These are phyloP conservation scores for Tubosaeta sp. DNA, from an alignment of 768 basidiomycete genomes.

Conservation along the genomic window DNA sequence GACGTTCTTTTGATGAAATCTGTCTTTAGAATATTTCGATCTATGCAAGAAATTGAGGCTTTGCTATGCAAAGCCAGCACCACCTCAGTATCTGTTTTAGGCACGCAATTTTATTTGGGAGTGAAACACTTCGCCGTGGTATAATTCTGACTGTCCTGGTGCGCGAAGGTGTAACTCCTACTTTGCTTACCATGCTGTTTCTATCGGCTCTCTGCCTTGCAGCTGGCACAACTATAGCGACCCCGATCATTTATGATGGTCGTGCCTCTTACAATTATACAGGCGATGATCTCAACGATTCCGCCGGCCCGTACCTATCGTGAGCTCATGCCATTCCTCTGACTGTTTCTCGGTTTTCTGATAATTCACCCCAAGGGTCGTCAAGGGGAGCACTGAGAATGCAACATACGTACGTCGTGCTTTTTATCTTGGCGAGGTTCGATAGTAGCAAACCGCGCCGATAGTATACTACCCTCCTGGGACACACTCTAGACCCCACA, in stretches of 20 bases:
- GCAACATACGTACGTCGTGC: constrained; percentile 41
- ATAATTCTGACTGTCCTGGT: no score
- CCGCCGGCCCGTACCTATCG: constrained; percentile 52
- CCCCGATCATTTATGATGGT: constrained; percentile 48
- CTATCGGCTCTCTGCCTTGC: background rate
- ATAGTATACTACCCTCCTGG: constrained; percentile 47
- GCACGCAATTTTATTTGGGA: no score
- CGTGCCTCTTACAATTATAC: constrained; percentile 46
- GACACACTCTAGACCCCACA: constrained; percentile 37
- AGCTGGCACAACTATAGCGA: constrained; percentile 15
- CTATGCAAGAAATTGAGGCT: no score
- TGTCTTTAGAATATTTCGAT: no score
- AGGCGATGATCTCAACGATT: constrained; percentile 40
- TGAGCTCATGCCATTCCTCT: constrained; percentile 26
- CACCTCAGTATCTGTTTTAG: no score
- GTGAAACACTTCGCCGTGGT: no score
- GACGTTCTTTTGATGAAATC: no score
- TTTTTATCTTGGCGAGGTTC: no score
- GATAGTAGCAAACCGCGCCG: no score
- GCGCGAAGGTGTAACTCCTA: no score
- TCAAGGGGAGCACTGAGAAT: constrained; percentile 44
- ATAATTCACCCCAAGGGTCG: constrained; percentile 37
- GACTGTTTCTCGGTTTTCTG: background rate
- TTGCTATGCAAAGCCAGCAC: no score
- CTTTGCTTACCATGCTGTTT: background rate